Base-by-base conservation (phyloP, 1,284 basidiomycete genomes). In the Pterulicium gracile region DNA sequence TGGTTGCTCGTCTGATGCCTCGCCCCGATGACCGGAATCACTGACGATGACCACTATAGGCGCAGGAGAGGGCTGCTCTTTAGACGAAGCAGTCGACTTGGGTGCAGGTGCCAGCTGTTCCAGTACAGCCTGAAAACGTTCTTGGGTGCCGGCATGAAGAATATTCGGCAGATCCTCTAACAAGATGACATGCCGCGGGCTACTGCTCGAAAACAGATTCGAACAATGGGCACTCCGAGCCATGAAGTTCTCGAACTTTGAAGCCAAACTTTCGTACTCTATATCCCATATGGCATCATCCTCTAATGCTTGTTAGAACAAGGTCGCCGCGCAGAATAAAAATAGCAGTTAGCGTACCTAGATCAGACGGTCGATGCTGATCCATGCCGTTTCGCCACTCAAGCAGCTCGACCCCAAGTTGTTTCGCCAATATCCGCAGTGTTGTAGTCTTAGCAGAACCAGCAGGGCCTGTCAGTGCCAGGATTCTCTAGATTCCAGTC, bases 131-230 rank as follows among this genome's bases (percentile, higher is more conserved):
- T 96, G 91, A 57, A 98, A 94, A 1, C 78, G 73, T 2, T 71
- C 63, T 51, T 84, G 82, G 0, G 88, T 94, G 2, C 73, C 66
- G 1, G 72, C 62, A 57, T 94, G 87, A 3, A 88, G 66, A 36
- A 98, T 73, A 58, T 98, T 97, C 0, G 95, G 95, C 2, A 98
- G 72, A 50, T 97, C 90, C 60, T 97, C 93, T 4, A 98, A 69
- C 4, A 98, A 76, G 44, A 98, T 76, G 3, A 95, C 57, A 42
- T 76, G 75, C 4, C 67, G 67, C 41, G 36, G 46, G 43, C 42
- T 52, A 32, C 51, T 14, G 59, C 49, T 44, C 49, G 46, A 42
- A 47, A 82, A 76, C 15, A 89, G 60, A 20, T 70, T 73, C 13
- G 72, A 70, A 49, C 86, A 88, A 3, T 69, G 73, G 27, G 75